phyloP scores from a whole-genome alignment of 225 moss, liverwort and hornwort genomes.

The Anthoceros angustus region DNA sequence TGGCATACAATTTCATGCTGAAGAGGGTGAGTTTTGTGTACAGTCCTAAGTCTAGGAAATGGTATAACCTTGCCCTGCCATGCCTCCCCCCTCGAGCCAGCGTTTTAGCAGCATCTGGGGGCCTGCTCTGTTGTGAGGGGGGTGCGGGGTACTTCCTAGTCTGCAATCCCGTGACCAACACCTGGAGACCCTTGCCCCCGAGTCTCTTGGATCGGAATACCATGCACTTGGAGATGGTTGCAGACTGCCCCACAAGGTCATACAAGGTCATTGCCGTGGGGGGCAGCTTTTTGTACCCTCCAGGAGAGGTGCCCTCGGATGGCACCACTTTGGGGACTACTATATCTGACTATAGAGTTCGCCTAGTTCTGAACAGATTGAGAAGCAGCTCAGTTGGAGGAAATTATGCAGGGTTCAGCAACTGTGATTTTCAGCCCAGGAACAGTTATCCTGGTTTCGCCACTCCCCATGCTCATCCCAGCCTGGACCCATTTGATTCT shows the following conservation, averaged over 20 bases:
- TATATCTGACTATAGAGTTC: background rate
- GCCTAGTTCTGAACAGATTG: conserved; percentile 2
- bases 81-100: background rate
- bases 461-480: background rate
- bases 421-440: background rate
- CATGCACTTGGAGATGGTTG: background rate
- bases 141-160: background rate
- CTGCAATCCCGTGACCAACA: conserved; percentile 1
- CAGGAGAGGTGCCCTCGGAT: background rate
- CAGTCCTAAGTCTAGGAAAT: background rate
- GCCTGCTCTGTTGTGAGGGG: conserved; percentile 1
- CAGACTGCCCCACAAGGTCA: background rate
- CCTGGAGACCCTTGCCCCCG: conserved; percentile 1
- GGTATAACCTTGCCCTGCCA: background rate
- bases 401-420: background rate
- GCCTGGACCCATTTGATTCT: too few relatives aligned
- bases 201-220: background rate
- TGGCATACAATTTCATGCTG: conserved; percentile 2
- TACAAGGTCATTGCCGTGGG: background rate
- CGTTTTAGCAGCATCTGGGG: background rate
- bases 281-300: background rate
- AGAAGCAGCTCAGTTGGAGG: background rate
- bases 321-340: too few relatives aligned
- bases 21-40: background rate
- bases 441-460: background rate